Evolutionary conservation across 2,329 filamentous ascomycete genomes (phyloP).

Genomic region (Diplocarpon rosae): DNA sequence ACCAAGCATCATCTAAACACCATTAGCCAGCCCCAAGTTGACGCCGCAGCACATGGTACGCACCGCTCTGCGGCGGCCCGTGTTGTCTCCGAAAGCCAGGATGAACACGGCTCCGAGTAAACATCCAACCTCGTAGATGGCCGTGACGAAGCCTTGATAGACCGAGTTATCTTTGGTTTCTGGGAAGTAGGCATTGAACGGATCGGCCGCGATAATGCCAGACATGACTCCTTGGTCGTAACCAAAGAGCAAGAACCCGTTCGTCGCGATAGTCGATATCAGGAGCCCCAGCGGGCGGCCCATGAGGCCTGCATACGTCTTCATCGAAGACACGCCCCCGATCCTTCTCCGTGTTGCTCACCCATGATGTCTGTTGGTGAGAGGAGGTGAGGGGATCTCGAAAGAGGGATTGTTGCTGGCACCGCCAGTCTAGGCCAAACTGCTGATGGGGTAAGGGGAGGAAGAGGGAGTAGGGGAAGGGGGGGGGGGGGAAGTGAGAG

Average conservation of each 20-base stretch:
- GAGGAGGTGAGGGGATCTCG: neutral
- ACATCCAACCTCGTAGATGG: slow-evolving; percentile 46
- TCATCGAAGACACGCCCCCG: slow-evolving; percentile 12
- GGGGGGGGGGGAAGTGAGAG: neutral
- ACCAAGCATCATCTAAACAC: slow-evolving; percentile 39
- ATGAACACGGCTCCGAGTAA: slow-evolving; percentile 39
- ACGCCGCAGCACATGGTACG: slow-evolving; percentile 22
- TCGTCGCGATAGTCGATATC: slow-evolving; percentile 59
- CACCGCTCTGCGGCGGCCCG: slow-evolving; percentile 47
- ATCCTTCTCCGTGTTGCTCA: slow-evolving; percentile 2
- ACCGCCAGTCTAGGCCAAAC: neutral
- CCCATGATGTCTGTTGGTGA: slow-evolving; percentile 3
- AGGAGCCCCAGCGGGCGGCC: slow-evolving; percentile 57
- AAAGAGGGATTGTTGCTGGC: neutral
- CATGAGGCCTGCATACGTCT: slow-evolving; percentile 50
- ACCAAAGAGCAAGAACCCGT: slow-evolving; percentile 76
- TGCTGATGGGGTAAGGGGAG: neutral
- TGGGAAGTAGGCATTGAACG: slow-evolving; percentile 77
- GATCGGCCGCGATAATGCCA: slow-evolving; percentile 49
- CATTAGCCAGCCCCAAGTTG: slow-evolving; percentile 33
- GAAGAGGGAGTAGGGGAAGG: neutral
- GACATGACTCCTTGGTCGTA: slow-evolving; percentile 90
- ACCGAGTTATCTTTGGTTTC: slow-evolving; percentile 40
- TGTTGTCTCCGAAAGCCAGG: slow-evolving; percentile 39
- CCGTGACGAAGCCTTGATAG: slow-evolving; percentile 40